Evolutionary conservation across 2,329 filamentous ascomycete genomes (phyloP), one percentile per base, ranked within the genome.

Genomic region (Biscogniauxia mediterranea): DNA sequence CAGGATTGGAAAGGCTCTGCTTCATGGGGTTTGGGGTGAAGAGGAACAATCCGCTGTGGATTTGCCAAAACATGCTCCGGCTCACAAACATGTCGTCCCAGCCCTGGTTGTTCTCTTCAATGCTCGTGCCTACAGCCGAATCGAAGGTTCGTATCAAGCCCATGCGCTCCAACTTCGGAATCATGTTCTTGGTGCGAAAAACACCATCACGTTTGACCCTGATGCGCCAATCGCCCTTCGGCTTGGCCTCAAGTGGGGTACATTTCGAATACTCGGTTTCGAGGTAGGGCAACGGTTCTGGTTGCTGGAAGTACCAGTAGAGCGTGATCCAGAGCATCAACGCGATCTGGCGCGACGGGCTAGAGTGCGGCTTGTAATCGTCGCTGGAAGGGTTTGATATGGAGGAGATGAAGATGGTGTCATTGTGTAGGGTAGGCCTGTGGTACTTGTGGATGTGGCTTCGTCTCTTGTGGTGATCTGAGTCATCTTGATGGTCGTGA

Each of bases 261-360:
- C 81, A 74, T 65, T 82, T 84, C 1, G 88, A 90, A 0, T 84
- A 80, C 5, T 85, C 79, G 6, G 85, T 91, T 19, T 82, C 81
- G 38, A 95, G 72, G 55, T 85, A 83, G 0, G 84, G 81, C 21
- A 83, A 80, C 0, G 94, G 94, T 68, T 89, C 84, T 0, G 87
- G 84, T 75, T 96, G 92, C 77, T 97, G 93, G 70, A 97, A 98
- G 80, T 98, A 98, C 94, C 94, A 98, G 80, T 92, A 97, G 51
- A 98, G 80, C 1, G 92, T 93, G 38, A 93, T 87, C 91, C 92
- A 98, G 6, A 98, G 83, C 90, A 97, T 96, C 91, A 97, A 93
- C 67, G 94, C 94, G 62, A 97, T 91, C 77, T 96, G 91, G 52
- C 93, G 83, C 0, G 92, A 95, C 0, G 92, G 92, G 64, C 92